Evolutionary conservation across 164 flowering plant species (phyloP).

Genomic region (Platanus orientalis): DNA sequence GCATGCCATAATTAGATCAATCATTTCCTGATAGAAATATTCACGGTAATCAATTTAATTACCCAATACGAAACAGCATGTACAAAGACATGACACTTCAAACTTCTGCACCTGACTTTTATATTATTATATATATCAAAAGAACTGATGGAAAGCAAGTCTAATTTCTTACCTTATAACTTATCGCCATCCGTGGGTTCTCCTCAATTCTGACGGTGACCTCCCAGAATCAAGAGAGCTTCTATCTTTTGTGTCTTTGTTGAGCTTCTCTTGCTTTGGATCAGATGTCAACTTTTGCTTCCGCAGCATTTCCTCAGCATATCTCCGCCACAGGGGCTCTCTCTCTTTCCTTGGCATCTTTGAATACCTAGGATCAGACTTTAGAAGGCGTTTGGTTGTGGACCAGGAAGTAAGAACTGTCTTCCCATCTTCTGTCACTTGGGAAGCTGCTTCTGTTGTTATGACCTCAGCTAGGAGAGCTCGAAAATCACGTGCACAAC

Average conservation of each 20-base stretch:
- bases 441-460: slow-evolving; percentile 58
- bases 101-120: not conserved
- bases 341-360: slow-evolving; percentile 87
- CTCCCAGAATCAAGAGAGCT: slow-evolving; percentile 36
- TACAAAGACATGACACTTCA: not conserved
- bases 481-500: slow-evolving; percentile 64
- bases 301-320: slow-evolving; percentile 60
- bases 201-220: slow-evolving; percentile 32
- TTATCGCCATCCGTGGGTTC: slow-evolving; percentile 42
- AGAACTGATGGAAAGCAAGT: not conserved
- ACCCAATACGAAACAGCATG: not conserved
- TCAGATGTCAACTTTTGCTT: slow-evolving; percentile 46
- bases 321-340: slow-evolving; percentile 78
- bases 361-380: slow-evolving; percentile 63
- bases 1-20: not conserved
- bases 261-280: slow-evolving; percentile 39
- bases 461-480: slow-evolving; percentile 65
- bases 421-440: slow-evolving; percentile 75
- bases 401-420: slow-evolving; percentile 86
- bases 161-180: slow-evolving; percentile 5
- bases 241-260: slow-evolving; percentile 33
- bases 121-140: not conserved
- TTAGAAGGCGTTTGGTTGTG: slow-evolving; percentile 70
- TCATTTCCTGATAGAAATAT: not conserved
- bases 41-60: not conserved